Conservation (phyloP, 148 eudicot genomes). For the Chenopodium formosanum region DNA sequence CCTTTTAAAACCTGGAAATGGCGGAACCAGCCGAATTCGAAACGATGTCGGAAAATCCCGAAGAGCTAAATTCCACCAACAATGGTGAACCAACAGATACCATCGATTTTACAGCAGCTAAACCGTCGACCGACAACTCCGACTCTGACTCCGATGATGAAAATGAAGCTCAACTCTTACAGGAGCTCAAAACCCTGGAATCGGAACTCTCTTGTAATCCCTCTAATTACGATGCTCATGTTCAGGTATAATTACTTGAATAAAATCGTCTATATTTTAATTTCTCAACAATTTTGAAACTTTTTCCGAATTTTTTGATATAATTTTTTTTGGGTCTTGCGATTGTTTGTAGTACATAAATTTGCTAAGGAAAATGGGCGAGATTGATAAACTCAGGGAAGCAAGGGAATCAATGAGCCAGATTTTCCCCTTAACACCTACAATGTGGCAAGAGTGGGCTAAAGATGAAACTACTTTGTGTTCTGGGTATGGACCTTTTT, state of each 20-base stretch:
- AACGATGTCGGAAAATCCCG: neutral
- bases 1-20: slow-evolving; percentile 1
- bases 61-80: slow-evolving; percentile 9
- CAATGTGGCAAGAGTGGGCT: slow-evolving; percentile 96
- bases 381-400: slow-evolving; percentile 71
- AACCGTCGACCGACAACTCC: slow-evolving; percentile 20
- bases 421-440: slow-evolving; percentile 67
- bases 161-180: slow-evolving; percentile 37
- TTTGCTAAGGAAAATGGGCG: slow-evolving; percentile 77
- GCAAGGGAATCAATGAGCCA: slow-evolving; percentile 84
- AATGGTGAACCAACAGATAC: neutral
- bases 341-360: slow-evolving; percentile 53
- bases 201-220: slow-evolving; percentile 53
- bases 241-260: slow-evolving; percentile 42
- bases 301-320: neutral
- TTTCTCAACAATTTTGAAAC: neutral
- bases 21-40: slow-evolving; percentile 5
- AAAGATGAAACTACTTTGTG: slow-evolving; percentile 66
- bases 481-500: slow-evolving; percentile 45
- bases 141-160: slow-evolving; percentile 47
- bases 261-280: neutral
- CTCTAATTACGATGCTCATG: slow-evolving; percentile 64
- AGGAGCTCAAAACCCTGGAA: slow-evolving; percentile 74
- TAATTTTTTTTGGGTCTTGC: neutral
- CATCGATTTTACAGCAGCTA: neutral